Evolutionary conservation across 345 rosid species (phyloP), one percentile per base, ranked within the genome.

Genomic region (Odontarrhena argentea): DNA sequence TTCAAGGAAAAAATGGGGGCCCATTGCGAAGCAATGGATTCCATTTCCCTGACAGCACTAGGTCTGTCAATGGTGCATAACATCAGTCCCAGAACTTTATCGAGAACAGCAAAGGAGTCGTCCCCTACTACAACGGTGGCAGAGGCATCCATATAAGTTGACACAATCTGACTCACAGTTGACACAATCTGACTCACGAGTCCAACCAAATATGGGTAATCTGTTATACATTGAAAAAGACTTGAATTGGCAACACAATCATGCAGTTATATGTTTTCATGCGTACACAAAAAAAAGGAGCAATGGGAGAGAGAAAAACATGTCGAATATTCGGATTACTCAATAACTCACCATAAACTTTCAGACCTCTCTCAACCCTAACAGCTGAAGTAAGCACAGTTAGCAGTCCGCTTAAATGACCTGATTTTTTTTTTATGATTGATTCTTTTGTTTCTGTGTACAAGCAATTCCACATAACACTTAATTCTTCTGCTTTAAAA

Each of bases 21-120:
- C 97, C 98, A 93, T 66, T 75, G 85, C 26, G 28, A 62, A 38
- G 82, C 75, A 64, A 86, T 67, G 60, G 78, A 25, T 37, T 76
- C 70, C 67, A 50, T 41, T 62, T 84, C 80, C 74, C 70, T 76
- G 54, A 66, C 71, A 18, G 22, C 22, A 18, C 22, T 18, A 18
- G 22, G 22, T 42, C 84, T 82, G 54, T 87, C 77, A 48, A 88
- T 76, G 77, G 85, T 76, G 75, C 81, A 67, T 51, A 85, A 74
- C 79, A 88, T 79, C 63, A 94, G 82, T 46, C 76, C 82, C 69
- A 88, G 58, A 83, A 87, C 79, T 71, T 80, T 85, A 67, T 84
- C 89, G 38, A 88, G 53, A 49, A 85, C 70, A 69, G 77, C 75
- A 42, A 79, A 57, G 26, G 74, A 48, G 75, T 77, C 44, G 70